These are phyloP conservation scores for Zizania latifolia DNA, from an alignment of 176 grass and related monocot genomes.

Conservation along the genomic window DNA sequence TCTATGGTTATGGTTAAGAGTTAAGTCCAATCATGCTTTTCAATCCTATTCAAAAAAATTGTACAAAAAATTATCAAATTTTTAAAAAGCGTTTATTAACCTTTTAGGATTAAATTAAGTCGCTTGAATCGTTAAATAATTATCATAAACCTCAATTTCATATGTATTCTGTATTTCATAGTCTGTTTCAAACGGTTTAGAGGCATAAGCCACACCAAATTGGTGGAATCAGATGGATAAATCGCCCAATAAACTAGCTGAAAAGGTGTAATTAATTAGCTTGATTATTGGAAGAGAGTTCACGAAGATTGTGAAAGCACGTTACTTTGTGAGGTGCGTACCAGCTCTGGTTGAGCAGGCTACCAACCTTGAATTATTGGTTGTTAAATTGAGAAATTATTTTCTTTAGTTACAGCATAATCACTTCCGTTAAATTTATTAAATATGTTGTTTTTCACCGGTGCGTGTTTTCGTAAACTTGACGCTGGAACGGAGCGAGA, in stretches of 20 bases:
- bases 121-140: too few relatives aligned
- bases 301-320: neutral
- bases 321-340: neutral
- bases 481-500: too few relatives aligned
- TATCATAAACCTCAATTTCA: too few relatives aligned
- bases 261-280: neutral
- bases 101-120: too few relatives aligned
- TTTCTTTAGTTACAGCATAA: neutral
- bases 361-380: neutral
- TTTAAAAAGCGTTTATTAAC: too few relatives aligned
- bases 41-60: too few relatives aligned
- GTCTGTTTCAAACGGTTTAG: too few relatives aligned
- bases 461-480: neutral
- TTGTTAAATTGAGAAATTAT: neutral
- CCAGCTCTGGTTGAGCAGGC: neutral
- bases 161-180: too few relatives aligned
- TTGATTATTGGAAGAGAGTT: neutral
- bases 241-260: neutral
- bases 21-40: too few relatives aligned
- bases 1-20: too few relatives aligned
- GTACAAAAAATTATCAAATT: too few relatives aligned
- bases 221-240: neutral
- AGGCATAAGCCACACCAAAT: neutral
- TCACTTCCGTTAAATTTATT: neutral
- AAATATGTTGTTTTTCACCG: neutral